Conservation (phyloP, 2,329 filamentous ascomycete genomes). For the Fusarium fracticaudum region DNA sequence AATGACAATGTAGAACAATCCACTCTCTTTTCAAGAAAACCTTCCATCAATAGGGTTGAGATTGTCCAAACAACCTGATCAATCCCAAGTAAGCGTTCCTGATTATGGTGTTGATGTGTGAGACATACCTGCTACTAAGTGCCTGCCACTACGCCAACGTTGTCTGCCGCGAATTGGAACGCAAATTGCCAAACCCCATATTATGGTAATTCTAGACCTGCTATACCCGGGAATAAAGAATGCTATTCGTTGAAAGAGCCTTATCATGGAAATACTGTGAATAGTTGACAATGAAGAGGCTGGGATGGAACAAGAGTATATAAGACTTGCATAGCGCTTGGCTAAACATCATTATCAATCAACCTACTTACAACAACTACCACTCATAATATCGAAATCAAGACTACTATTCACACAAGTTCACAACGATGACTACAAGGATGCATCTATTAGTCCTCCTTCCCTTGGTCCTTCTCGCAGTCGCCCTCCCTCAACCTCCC, state of each 20-base stretch:
- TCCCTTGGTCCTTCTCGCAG: conserved; percentile 37
- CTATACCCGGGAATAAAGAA: background rate
- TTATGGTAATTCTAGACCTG: background rate
- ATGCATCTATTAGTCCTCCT: conserved; percentile 25
- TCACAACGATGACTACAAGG: background rate
- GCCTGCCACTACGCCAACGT: conserved; percentile 1
- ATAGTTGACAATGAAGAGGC: background rate
- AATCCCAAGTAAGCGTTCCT: background rate
- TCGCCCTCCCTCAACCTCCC: conserved; percentile 12
- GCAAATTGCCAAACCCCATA: background rate
- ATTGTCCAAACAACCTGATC: background rate
- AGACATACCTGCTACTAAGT: conserved; percentile 8
- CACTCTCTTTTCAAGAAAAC: no score
- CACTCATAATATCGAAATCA: background rate
- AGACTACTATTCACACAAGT: rapidly evolving
- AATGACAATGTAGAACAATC: background rate
- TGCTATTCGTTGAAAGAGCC: background rate
- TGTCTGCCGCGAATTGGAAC: conserved; percentile 22
- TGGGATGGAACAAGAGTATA: conserved; percentile 3
- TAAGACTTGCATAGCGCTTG: background rate
- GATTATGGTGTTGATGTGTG: background rate
- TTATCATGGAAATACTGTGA: background rate
- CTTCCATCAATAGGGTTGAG: background rate
- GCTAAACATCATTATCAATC: background rate
- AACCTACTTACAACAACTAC: background rate